A percentile compares a stretch with the other conserved stretches of the same genome.
phyloP scores from a whole-genome alignment of 73 alveolate species.

The Paramecium sexaurelia region DNA sequence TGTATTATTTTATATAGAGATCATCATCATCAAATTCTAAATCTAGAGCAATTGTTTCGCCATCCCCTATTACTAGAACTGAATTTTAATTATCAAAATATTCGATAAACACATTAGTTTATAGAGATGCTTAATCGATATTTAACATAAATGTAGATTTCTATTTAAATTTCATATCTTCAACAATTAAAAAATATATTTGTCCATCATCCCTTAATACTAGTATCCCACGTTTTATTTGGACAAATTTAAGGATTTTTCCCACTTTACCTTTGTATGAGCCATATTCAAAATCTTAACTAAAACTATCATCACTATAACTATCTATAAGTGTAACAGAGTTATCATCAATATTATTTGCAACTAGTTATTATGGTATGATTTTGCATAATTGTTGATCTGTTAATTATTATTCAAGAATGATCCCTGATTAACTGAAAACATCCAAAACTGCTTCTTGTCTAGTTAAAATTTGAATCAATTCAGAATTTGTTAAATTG shows the following conservation, averaged over 20 bases:
- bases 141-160: background rate
- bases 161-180: background rate
- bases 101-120: background rate
- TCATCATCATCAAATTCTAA: background rate
- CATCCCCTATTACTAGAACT: background rate
- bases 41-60: background rate
- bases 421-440: conserved; percentile 1
- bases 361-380: background rate
- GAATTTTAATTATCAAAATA: background rate
- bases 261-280: background rate
- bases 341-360: background rate
- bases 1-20: background rate
- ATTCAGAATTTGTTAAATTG: background rate
- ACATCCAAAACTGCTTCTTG: conserved; percentile 11
- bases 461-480: background rate
- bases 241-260: background rate
- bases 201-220: background rate
- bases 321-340: background rate
- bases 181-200: background rate
- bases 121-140: background rate
- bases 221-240: background rate
- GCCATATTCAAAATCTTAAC: background rate
- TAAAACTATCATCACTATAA: background rate
- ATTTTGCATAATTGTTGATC: background rate
- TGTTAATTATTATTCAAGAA: background rate